Percentiles rank a stretch among this genome's conserved stretches.
phyloP scores from a whole-genome alignment of 495 filamentous ascomycete genomes.

The Trypethelium eluteriae region DNA sequence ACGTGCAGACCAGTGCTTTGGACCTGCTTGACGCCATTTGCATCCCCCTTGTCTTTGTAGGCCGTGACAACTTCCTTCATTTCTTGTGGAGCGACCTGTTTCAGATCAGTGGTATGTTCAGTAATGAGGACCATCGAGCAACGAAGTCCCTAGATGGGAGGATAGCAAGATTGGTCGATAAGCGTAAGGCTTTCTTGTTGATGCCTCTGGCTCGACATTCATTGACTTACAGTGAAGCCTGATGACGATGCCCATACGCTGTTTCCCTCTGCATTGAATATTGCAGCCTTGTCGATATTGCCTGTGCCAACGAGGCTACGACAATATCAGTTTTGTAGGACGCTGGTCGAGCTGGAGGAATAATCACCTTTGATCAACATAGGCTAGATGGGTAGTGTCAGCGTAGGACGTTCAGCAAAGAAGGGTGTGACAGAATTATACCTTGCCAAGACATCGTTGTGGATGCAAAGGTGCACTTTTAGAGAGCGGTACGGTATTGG shows the following conservation, averaged over 20 bases:
- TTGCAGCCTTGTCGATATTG: conserved; percentile 81
- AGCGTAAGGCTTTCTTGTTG: neutral
- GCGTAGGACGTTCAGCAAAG: conserved; percentile 2
- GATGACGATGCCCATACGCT: conserved; percentile 70
- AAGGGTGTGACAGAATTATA: neutral
- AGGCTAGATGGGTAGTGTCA: conserved; percentile 40
- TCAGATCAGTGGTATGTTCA: neutral
- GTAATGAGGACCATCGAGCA: neutral
- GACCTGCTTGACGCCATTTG: conserved; percentile 37
- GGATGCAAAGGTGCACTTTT: neutral
- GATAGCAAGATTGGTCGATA: neutral
- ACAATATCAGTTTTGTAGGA: conserved; percentile 13
- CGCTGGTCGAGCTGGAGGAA: conserved; percentile 7
- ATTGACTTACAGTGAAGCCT: conserved; percentile 60
- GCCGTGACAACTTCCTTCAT: conserved; percentile 49
- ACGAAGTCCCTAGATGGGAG: neutral
- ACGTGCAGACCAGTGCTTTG: conserved; percentile 60
- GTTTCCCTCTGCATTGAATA: conserved; percentile 73
- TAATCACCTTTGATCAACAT: conserved; percentile 59
- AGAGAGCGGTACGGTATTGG: neutral
- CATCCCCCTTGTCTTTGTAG: conserved; percentile 42
- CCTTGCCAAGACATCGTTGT: conserved; percentile 29
- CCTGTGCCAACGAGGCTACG: conserved; percentile 68
- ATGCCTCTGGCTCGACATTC: neutral
- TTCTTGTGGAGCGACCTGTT: conserved; percentile 52